Base-by-base conservation (phyloP, 1,139 yeast species). In the Sugiyamaella grinbergsii region DNA sequence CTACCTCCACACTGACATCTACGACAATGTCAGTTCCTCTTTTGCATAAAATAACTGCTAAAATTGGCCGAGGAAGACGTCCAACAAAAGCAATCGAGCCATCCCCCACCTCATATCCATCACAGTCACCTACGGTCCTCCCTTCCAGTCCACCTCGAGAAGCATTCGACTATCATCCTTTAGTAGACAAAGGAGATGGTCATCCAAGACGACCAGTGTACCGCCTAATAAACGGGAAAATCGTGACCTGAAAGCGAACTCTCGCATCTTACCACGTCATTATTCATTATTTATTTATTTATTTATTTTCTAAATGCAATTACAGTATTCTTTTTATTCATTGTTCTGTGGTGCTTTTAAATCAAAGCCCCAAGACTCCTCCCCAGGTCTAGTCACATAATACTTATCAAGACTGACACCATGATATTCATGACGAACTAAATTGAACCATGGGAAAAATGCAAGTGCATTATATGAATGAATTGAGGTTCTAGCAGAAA, bases 351-450 rank as follows among this genome's bases (percentile, higher is more conserved):
- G 49, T 11, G 43, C 36, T 20, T 34, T 31, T 48, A 69, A 57
- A 46, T 69, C 60, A 52, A 71, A 69, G 6, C 73, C 73, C 74
- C 74, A 70, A 19, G 62, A 60, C 57, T 70, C 74, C 54, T 70
- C 74, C 47, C 74, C 74, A 11, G 73, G 73, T 64, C 91, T 75
- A 49, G 76, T 78, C 68, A 81, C 87, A 67, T 83, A 83, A 68
- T 85, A 85, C 66, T 80, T 83, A 59, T 77, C 74, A 53, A 85
- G 74, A 65, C 83, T 85, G 52, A 85, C 83, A 32, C 94, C 95
- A 68, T 88, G 96, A 72, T 82, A 84, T 61, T 88, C 90, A 69
- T 88, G 96, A 65, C 82, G 72, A 46, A 83, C 90, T 58, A 85
- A 72, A 71, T 88, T 88, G 75, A 88, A 86, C 90, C 91, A 84